Conservation (phyloP, 306 rosid genomes). For the Comarum palustre region DNA sequence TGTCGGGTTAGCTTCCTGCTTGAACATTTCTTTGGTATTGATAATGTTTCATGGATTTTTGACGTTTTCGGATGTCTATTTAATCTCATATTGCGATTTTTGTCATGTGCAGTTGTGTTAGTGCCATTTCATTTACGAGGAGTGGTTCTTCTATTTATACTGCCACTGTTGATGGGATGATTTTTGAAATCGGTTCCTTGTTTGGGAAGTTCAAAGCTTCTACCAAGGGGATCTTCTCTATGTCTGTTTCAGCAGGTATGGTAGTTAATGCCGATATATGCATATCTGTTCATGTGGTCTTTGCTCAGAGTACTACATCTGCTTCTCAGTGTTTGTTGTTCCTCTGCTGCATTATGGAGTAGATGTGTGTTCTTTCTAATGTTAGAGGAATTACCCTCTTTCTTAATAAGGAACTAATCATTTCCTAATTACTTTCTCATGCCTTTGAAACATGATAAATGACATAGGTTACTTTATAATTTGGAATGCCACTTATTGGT, state of each 20-base stretch:
- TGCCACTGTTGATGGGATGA: constrained; percentile 85
- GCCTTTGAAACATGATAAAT: too few species aligned
- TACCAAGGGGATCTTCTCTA: constrained; percentile 66
- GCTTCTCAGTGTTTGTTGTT: constrained; percentile 4
- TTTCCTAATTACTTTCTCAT: too few species aligned
- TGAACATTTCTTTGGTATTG: not conserved
- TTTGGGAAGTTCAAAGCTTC: constrained; percentile 77
- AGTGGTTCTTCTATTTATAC: constrained; percentile 54
- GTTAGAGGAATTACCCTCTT: too few species aligned
- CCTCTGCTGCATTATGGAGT: too few species aligned
- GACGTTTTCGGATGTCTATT: constrained; percentile 1
- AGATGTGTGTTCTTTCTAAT: too few species aligned
- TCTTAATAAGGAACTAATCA: too few species aligned
- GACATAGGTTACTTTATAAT: too few species aligned
- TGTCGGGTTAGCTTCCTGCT: constrained; percentile 62
- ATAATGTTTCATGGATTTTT: not conserved
- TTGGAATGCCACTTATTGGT: too few species aligned
- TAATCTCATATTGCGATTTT: constrained; percentile 10
- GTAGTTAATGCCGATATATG: not conserved
- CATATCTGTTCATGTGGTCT: not conserved
- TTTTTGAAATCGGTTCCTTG: constrained; percentile 55
- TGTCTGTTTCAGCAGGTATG: constrained; percentile 75
- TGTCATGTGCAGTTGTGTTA: constrained; percentile 64
- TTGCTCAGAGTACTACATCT: constrained; percentile 16
- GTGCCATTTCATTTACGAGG: constrained; percentile 62